These are phyloP conservation scores for Mortierella sp. DNA, from an alignment of 371 early-diverging fungal species.

Conservation along the genomic window DNA sequence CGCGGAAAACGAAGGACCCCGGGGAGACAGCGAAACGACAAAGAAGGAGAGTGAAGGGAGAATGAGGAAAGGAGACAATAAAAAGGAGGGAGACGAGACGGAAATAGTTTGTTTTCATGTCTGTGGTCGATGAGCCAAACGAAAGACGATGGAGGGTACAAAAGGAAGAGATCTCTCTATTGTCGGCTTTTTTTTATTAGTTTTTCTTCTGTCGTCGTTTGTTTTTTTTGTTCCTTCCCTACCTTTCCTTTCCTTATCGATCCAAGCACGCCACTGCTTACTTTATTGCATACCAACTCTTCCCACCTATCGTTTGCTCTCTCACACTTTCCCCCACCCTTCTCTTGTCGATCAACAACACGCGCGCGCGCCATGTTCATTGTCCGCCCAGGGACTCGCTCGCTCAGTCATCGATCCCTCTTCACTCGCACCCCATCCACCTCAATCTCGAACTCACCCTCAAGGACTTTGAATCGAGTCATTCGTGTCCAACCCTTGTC, in stretches of 20 bases:
- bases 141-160: background rate
- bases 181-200: background rate
- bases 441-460: too few relatives aligned
- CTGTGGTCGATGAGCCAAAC: background rate
- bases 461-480: background rate
- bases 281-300: background rate
- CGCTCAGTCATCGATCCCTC: constrained; percentile 12
- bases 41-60: background rate
- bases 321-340: background rate
- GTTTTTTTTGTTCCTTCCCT: background rate
- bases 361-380: constrained; percentile 51
- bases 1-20: background rate
- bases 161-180: background rate
- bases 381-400: constrained; percentile 46
- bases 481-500: background rate
- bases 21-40: background rate
- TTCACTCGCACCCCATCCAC: constrained; percentile 11
- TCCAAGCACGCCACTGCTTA: background rate
- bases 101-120: background rate
- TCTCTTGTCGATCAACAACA: background rate
- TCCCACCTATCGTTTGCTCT: background rate
- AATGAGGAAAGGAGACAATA: constrained; percentile 7
- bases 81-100: background rate
- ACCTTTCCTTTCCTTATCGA: background rate
- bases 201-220: background rate